These are phyloP conservation scores for Tulasnella sp. DNA, from an alignment of 768 basidiomycete species.

Conservation along the genomic window DNA sequence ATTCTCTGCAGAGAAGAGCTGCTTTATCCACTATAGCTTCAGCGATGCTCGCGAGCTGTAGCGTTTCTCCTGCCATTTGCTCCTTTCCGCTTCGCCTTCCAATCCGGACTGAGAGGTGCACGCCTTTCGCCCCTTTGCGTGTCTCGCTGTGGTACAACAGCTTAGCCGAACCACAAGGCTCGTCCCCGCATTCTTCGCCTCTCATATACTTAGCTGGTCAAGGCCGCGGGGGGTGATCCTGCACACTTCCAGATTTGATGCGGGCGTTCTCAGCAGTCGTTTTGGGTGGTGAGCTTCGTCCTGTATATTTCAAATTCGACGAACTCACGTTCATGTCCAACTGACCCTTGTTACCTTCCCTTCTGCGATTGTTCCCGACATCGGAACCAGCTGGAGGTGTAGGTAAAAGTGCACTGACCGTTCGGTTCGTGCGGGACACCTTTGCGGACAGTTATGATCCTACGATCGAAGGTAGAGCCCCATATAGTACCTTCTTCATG, in stretches of 20 bases:
- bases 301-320: not conserved
- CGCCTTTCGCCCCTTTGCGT: not conserved
- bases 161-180: not conserved
- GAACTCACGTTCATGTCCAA: not conserved
- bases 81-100: not conserved
- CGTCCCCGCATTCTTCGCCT: not conserved
- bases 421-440: constrained; percentile 18
- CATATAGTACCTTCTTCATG: not conserved
- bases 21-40: not conserved
- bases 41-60: not conserved
- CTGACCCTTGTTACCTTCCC: not conserved
- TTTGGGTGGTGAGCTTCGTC: constrained; percentile 8
- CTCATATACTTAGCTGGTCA: not conserved
- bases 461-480: constrained; percentile 21
- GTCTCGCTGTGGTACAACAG: not conserved
- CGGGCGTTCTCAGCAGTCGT: constrained; percentile 11
- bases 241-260: not conserved
- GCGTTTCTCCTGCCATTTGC: not conserved
- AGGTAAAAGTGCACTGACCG: constrained; percentile 21
- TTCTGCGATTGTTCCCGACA: not conserved
- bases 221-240: not conserved
- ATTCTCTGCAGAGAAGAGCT: not conserved
- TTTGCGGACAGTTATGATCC: constrained; percentile 22
- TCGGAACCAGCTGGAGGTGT: constrained; percentile 21
- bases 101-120: not conserved